phyloP scores from a whole-genome alignment of 768 basidiomycete genomes.

The Kwoniella europaea region DNA sequence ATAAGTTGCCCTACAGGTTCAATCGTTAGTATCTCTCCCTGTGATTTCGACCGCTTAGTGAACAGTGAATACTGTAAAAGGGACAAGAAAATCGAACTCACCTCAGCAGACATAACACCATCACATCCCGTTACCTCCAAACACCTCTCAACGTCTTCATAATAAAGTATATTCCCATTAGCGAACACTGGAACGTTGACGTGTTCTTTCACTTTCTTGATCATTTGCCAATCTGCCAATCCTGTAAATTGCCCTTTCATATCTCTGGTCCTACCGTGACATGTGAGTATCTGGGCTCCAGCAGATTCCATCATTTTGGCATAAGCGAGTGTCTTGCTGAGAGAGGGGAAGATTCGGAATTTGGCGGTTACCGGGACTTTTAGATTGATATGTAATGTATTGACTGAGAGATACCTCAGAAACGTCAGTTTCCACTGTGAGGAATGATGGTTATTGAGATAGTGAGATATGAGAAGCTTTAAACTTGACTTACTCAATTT shows the following conservation, averaged over 20 bases:
- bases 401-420: conserved; percentile 64
- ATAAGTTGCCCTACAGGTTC: conserved; percentile 73
- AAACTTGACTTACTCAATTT: conserved; percentile 70
- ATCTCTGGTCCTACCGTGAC: conserved; percentile 88
- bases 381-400: conserved; percentile 79
- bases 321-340: conserved; percentile 88
- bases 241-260: conserved; percentile 87
- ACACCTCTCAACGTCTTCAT: conserved; percentile 79
- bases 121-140: conserved; percentile 83
- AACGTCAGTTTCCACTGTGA: no score
- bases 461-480: conserved; percentile 58
- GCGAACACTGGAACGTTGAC: conserved; percentile 91
- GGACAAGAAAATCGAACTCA: conserved; percentile 26
- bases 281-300: conserved; percentile 91
- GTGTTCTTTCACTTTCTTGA: conserved; percentile 85
- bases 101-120: conserved; percentile 88
- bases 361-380: conserved; percentile 94
- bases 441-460: no score
- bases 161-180: conserved; percentile 91
- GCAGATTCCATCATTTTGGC: conserved; percentile 94
- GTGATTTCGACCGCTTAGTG: no score
- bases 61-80: not conserved
- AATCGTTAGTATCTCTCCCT: not conserved
- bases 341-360: conserved; percentile 83
- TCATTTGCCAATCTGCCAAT: conserved; percentile 85